A percentile compares a stretch with the other conserved stretches of the same genome.
Conservation (phyloP, 106 monocot species). For the Chionographis japonica region DNA sequence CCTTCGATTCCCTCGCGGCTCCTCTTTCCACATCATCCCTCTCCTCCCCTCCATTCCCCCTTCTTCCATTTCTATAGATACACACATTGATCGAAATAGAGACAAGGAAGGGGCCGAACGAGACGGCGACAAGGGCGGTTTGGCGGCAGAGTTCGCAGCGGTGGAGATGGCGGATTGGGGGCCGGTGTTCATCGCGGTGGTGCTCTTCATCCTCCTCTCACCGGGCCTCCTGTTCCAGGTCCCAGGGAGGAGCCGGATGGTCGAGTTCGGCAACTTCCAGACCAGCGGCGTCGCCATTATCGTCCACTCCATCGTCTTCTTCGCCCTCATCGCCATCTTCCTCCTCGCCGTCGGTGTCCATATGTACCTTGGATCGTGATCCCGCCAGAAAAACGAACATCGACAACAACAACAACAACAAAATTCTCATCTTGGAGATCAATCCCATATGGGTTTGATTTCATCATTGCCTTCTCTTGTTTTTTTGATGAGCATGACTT, state of each 20-base stretch:
- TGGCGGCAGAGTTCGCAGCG: not conserved
- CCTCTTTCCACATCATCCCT: too few species aligned
- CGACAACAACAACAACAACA: too few species aligned
- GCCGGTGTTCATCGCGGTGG: constrained; percentile 15
- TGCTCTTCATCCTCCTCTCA: constrained; percentile 14
- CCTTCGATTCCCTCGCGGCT: too few species aligned
- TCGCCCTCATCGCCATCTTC: constrained; percentile 19
- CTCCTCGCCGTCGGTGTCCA: constrained; percentile 15
- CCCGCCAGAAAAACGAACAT: not conserved
- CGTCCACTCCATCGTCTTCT: constrained; percentile 21
- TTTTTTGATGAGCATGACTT: too few species aligned
- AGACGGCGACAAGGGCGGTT: too few species aligned
- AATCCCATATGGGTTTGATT: too few species aligned
- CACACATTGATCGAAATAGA: too few species aligned
- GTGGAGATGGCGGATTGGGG: constrained; percentile 20
- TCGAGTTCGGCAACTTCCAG: constrained; percentile 19
- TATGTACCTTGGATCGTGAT: constrained; percentile 8
- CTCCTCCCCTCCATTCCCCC: too few species aligned
- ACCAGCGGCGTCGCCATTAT: constrained; percentile 16
- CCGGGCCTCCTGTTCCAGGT: constrained; percentile 20
- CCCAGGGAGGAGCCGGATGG: constrained; percentile 7
- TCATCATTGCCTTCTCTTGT: too few species aligned
- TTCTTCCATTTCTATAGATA: too few species aligned
- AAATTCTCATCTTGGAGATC: too few species aligned
- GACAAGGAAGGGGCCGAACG: too few species aligned